Base-by-base conservation (phyloP, 2,329 filamentous ascomycete genomes). In the Fonsecaea erecta region DNA sequence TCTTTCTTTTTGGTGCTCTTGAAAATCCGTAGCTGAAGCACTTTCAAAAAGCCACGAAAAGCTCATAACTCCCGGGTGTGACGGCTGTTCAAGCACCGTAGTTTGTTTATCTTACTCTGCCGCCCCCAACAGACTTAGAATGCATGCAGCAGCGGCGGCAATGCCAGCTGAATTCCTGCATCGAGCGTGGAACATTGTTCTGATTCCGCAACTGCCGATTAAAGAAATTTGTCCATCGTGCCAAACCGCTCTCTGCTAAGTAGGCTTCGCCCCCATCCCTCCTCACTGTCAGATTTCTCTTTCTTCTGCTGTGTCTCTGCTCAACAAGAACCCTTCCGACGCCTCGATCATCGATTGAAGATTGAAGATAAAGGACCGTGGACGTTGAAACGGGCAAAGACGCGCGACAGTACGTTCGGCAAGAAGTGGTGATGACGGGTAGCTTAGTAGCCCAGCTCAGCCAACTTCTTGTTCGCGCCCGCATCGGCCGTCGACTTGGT, bases 401-500 rank as follows among this genome's bases (percentile, higher is more conserved):
- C 28, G 61, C 46, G 43, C 52, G 55, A 52, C 32, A 52, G 46
- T 32, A 46, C 18, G 43, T 34, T 9, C 34, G 30, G 26, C 21
- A 14, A 37, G 46, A 67, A 74, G 74, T 76, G 34, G 30, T 40
- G 18, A 24, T 21, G 35, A 16, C 52, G 65, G 77, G 34, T 30
- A 21, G 52, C 79, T 76, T 97, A 98, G 89, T 96, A 97, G 82
- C 93, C 94, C 84, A 86, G 92, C 78, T 89, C 84, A 84, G 91
- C 91, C 80, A 98, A 90, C 83, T 95, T 89, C 86, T 90, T 86
- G 83, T 89, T 87, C 81, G 90, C 92, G 88, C 95, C 93, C 80
- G 86, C 84, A 84, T 94, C 90, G 80, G 87, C 89, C 75, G 93
- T 92, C 82, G 85, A 91, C 90, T 94, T 94, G 90, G 96, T 90